phyloP scores from a whole-genome alignment of 306 rosid species.

The Dalbergia oliveri region DNA sequence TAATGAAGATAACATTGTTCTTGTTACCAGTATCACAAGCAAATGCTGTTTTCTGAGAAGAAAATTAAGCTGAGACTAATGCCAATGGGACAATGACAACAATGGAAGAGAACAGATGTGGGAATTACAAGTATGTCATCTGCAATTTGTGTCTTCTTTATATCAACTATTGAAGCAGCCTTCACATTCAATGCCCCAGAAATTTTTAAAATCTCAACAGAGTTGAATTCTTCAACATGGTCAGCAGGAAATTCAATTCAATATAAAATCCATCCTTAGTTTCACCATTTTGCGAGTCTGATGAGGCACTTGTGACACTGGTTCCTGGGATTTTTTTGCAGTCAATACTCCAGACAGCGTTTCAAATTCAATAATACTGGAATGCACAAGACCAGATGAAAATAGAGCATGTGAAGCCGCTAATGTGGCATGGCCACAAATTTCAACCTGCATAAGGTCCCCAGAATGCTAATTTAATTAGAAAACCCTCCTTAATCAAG shows the following conservation, averaged over 20 bases:
- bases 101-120: slow-evolving; percentile 12
- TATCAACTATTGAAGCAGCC: slow-evolving; percentile 60
- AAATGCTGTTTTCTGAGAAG: background rate
- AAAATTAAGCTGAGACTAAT: background rate
- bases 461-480: background rate
- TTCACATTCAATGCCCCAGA: slow-evolving; percentile 51
- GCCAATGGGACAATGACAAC: background rate
- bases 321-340: slow-evolving; percentile 48
- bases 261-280: slow-evolving; percentile 47
- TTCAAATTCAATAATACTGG: slow-evolving; percentile 60
- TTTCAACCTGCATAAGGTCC: slow-evolving; percentile 63
- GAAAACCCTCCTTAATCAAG: background rate
- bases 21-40: too few species aligned
- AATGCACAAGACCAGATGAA: slow-evolving; percentile 57
- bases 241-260: slow-evolving; percentile 63
- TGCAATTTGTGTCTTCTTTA: slow-evolving; percentile 49
- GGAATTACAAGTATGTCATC: slow-evolving; percentile 66
- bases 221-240: slow-evolving; percentile 46
- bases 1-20: too few species aligned
- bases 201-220: slow-evolving; percentile 48
- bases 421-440: slow-evolving; percentile 92
- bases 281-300: slow-evolving; percentile 37
- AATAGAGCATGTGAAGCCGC: slow-evolving; percentile 75
- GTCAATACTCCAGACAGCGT: slow-evolving; percentile 78
- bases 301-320: slow-evolving; percentile 12